Evolutionary conservation across 768 basidiomycete species (phyloP), one percentile per base, ranked within the genome.

Genomic region (Mycena epipterygia): DNA sequence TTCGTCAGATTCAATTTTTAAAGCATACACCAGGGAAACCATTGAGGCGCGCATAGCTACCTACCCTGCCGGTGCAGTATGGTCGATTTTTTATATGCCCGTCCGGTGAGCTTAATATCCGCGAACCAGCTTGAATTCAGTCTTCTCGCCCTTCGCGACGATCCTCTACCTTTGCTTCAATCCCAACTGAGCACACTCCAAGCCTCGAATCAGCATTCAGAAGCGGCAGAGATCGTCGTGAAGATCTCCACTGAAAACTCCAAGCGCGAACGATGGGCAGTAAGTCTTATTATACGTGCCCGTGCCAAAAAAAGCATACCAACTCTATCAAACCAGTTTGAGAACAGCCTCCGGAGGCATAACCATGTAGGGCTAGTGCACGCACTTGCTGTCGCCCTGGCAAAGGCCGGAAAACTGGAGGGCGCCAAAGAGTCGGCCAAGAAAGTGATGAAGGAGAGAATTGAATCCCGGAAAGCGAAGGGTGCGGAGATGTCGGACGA

Each of bases 1-100:
- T 37, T 63, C 49, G 72, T 64, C 65, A 29, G 66, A 41, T 46
- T 64, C 63, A 63, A 65, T 76, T 68, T 77, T 78, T 56, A 74
- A 62, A 71, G 55, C 37, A 63, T 46, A 42, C 63, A 39, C 68
- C 73, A 95, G 94, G 76, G 91, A 92, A 73, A 93, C 93, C 29
- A 95, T 99, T 59, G 93, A 97, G 80, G 84, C 85, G 30, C 89
- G 97, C 71, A 99, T 99, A 82, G 89, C 88, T 25, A 97, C 95
- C 14, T 97, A 99, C 81, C 96, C 96, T 13, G 81, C 89, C 23
- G 96, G 94, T 73, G 91, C 96, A 70, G 95, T 98, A 82, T 76
- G 93, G 86, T 48, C 49, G 44, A 30, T 46, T 63, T 30, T 61
- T 41, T 27, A 13, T 25, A 4, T 52, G 17, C n/a, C 51, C 35